These are phyloP conservation scores for Pyronema omphalodes DNA, from an alignment of 495 filamentous ascomycete genomes.

Conservation along the genomic window DNA sequence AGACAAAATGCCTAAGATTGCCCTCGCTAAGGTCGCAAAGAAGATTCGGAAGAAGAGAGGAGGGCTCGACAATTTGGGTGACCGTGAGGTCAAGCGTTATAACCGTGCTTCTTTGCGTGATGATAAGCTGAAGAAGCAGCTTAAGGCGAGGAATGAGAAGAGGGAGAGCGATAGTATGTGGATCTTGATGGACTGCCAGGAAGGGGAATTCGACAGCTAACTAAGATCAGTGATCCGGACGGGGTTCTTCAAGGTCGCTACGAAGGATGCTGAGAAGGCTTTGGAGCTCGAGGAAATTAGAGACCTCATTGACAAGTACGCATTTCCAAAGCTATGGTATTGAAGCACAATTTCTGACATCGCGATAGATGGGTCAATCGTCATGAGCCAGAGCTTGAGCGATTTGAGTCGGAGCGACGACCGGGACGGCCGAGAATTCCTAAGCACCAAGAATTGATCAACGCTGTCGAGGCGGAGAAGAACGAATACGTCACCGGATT, in stretches of 20 bases:
- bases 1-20: constrained; percentile 8
- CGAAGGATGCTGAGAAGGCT: constrained; percentile 13
- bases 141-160: constrained; percentile 4
- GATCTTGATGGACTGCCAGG: not conserved
- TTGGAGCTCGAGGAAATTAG: constrained; percentile 7
- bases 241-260: constrained; percentile 20
- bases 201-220: not conserved
- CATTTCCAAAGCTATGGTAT: not conserved
- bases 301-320: constrained; percentile 14
- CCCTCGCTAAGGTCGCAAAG: constrained; percentile 19
- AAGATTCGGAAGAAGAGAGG: constrained; percentile 21
- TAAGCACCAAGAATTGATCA: constrained; percentile 55
- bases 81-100: constrained; percentile 20
- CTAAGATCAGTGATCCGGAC: constrained; percentile 15
- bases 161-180: constrained; percentile 15
- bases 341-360: not conserved
- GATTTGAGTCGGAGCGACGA: constrained; percentile 55
- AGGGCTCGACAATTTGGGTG: constrained; percentile 14
- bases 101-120: constrained; percentile 18
- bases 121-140: constrained; percentile 13
- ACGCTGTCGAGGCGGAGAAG: constrained; percentile 48
- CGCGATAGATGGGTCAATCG: constrained; percentile 54
- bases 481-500: constrained; percentile 75
- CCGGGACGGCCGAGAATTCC: constrained; percentile 63
- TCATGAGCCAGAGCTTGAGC: constrained; percentile 53